Base-by-base conservation (phyloP, 345 rosid species). In the Populus euphratica region DNA sequence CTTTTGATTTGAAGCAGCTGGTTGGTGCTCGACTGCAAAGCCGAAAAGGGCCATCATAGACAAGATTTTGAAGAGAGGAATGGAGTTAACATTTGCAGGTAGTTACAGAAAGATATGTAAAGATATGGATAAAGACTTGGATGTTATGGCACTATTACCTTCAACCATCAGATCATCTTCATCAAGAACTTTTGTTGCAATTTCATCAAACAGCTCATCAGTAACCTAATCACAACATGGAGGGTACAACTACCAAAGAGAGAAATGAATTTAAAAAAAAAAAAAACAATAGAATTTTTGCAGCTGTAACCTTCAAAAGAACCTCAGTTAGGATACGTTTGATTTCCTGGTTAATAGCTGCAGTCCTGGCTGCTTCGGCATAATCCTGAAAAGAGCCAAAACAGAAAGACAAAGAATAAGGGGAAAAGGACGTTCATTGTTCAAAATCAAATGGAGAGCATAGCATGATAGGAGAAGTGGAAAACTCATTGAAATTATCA, bases 311-410 rank as follows among this genome's bases (percentile, higher is more conserved):
- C 98, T 92, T 93, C 72, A 88, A 85, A 82, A 96, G 97, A 81
- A 96, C 99, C 85, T 96, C 99, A 44, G 99, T 96, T 73, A 93
- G 85, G 66, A 93, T 80, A 66, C 95, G 96, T 75, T 96, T 96
- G 80, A 96, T 93, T 90, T 96, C 99, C 83, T 83, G 91, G 88
- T 93, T 92, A 70, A 96, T 86, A 67, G 96, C 93, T 52, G 88
- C 82, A 80, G 90, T 80, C 83, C 89, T 92, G 52, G 92, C 88
- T 41, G 88, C 90, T 82, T 93, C 97, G 20, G 79, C 88, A 77
- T 91, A 88, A 82, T 94, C 99, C 99, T 96, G 88, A 85, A 80
- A 50, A 78, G 39, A 74, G 76, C 35, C 69, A 79, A 38, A 68
- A 25, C 31, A 17, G 31, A 35, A 79, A 35, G 31, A 52, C 50